Conservation (phyloP, 2,329 filamentous ascomycete genomes). For the Calonectria leucothoes region DNA sequence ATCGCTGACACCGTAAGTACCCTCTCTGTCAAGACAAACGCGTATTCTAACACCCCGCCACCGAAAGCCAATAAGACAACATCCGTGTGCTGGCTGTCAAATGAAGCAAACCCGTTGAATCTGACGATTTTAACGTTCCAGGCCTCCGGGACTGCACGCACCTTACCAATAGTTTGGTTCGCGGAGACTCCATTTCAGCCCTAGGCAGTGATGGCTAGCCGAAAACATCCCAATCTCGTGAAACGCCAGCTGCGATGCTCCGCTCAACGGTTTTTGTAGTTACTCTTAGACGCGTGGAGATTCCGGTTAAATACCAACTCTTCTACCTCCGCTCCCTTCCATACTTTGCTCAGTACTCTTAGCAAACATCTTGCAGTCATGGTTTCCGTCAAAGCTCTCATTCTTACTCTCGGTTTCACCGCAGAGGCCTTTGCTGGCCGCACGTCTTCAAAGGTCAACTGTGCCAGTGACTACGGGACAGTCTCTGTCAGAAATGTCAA, state of each 20-base stretch:
- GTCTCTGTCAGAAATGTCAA: neutral
- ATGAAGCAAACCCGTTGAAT: neutral
- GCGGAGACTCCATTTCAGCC: neutral
- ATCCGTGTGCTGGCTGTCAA: neutral
- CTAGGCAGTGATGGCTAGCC: neutral
- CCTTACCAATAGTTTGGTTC: neutral
- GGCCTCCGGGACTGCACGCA: neutral
- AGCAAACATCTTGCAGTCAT: neutral
- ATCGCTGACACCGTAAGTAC: neutral
- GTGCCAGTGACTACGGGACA: neutral
- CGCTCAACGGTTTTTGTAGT: neutral
- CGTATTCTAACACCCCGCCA: neutral
- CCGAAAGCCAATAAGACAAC: neutral
- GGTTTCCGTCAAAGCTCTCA: neutral
- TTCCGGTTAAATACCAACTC: neutral
- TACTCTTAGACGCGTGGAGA: too few species aligned
- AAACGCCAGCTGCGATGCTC: neutral
- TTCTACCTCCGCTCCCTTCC: neutral
- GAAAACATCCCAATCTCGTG: neutral
- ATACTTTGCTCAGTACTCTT: neutral
- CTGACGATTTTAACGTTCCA: neutral
- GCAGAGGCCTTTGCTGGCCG: neutral
- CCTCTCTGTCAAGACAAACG: neutral
- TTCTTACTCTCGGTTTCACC: neutral
- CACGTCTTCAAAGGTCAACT: neutral